Conservation (phyloP, 306 rosid species). For the Quercus dentata region DNA sequence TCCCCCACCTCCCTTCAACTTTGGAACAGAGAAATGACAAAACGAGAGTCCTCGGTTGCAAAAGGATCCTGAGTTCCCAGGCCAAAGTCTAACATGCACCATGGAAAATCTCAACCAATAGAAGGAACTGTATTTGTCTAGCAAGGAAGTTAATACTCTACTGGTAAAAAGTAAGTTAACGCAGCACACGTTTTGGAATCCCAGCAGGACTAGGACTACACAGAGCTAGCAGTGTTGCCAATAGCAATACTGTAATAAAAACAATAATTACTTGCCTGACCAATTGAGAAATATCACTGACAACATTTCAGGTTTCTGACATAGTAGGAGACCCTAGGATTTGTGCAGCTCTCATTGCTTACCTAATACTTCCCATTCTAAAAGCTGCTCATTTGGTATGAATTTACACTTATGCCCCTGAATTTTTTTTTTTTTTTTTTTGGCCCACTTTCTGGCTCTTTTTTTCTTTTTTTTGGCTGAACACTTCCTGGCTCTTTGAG, state of each 20-base stretch:
- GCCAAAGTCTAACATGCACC: constrained; percentile 4
- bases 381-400: background rate
- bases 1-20: constrained; percentile 23
- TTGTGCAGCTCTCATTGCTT: constrained; percentile 1
- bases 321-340: constrained; percentile 6
- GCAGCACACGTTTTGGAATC: background rate
- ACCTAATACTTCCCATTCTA: background rate
- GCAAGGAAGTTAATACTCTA: too few relatives aligned
- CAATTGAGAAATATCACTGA: constrained; percentile 8
- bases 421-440: background rate
- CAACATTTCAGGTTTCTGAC: constrained; percentile 21
- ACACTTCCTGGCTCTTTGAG: too few relatives aligned
- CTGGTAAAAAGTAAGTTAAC: constrained; percentile 9
- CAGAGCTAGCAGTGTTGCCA: background rate
- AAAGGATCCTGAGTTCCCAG: background rate
- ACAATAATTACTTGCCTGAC: background rate
- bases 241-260: background rate
- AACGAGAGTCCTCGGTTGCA: constrained; percentile 2
- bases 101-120: constrained; percentile 11
- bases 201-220: background rate
- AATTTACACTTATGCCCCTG: constrained; percentile 11
- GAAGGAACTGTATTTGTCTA: constrained; percentile 34
- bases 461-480: background rate
- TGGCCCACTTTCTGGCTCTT: too few relatives aligned
- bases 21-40: constrained; percentile 35